Evolutionary conservation across 257 asterid species (phyloP).

Genomic region (Solanum bukasovii): DNA sequence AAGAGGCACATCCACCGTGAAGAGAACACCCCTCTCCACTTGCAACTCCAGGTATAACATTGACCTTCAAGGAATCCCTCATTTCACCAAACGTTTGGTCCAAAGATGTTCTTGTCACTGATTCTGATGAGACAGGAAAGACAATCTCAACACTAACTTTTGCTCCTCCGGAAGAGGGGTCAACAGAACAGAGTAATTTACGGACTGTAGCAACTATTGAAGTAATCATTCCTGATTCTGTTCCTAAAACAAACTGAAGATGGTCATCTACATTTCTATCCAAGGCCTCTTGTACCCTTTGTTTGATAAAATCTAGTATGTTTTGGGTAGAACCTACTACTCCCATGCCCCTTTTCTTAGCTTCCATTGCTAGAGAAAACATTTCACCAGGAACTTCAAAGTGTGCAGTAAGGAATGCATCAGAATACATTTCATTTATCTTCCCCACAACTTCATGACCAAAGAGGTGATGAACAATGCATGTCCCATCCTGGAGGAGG

Average conservation of each 20-base stretch:
- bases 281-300: conserved; percentile 65
- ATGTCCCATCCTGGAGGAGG: conserved; percentile 65
- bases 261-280: conserved; percentile 72
- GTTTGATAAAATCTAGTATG: conserved; percentile 79
- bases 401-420: conserved; percentile 93
- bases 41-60: conserved; percentile 80
- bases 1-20: conserved; percentile 99
- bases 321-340: conserved; percentile 91
- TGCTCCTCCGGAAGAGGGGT: conserved; percentile 20
- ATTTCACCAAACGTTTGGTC: conserved; percentile 14
- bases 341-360: conserved; percentile 91
- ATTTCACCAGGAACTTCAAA: conserved; percentile 98
- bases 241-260: conserved; percentile 92
- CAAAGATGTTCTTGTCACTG: conserved; percentile 47
- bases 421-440: conserved; percentile 79
- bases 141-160: conserved; percentile 80
- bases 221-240: conserved; percentile 97
- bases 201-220: conserved; percentile 79
- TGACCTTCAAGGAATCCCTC: conserved; percentile 23
- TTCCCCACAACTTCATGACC: conserved; percentile 80
- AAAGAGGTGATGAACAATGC: conserved; percentile 96
- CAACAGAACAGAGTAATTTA: conserved; percentile 33
- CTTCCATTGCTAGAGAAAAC: conserved; percentile 93
- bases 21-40: conserved; percentile 98
- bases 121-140: conserved; percentile 90